Evolutionary conservation across 108 stramenopile genomes (phyloP).

Genomic region (Skeletonema tropicum): DNA sequence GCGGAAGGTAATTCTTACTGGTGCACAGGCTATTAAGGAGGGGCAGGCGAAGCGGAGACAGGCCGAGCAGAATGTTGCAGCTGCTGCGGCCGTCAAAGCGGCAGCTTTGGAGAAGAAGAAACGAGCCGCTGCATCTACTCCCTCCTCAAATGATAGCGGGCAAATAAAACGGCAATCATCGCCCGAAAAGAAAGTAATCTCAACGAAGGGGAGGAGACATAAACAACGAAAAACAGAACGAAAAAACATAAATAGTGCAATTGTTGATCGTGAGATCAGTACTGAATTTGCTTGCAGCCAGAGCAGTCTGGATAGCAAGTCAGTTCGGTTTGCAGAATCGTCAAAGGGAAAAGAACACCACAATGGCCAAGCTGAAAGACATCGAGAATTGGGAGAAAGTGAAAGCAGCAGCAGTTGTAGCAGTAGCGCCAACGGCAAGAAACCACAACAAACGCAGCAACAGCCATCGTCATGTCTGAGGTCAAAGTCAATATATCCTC

Average conservation of each 20-base stretch:
- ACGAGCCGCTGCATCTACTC: not conserved
- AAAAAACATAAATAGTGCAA: not conserved
- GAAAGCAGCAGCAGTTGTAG: not conserved
- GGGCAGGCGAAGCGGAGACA: not conserved
- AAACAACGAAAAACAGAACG: not conserved
- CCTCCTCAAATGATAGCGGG: not conserved
- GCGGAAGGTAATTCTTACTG: not conserved
- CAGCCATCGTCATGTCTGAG: not conserved
- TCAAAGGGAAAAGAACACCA: not conserved
- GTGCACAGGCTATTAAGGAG: slow-evolving; percentile 3
- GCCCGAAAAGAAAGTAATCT: not conserved
- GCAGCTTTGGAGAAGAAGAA: not conserved
- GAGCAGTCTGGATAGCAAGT: slow-evolving; percentile 9
- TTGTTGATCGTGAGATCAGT: not conserved
- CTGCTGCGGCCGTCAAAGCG: not conserved
- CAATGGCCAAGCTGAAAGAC: not conserved
- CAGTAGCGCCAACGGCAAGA: not conserved
- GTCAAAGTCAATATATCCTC: not conserved
- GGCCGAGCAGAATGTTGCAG: not conserved
- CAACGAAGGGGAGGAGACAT: not conserved
- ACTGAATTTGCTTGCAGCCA: not conserved
- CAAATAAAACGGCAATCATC: not conserved
- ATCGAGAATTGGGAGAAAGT: not conserved
- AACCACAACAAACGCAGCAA: not conserved
- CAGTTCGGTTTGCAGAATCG: not conserved